These are phyloP conservation scores for Fusarium avenaceum DNA, from an alignment of 2,329 filamentous ascomycete genomes.

Conservation along the genomic window DNA sequence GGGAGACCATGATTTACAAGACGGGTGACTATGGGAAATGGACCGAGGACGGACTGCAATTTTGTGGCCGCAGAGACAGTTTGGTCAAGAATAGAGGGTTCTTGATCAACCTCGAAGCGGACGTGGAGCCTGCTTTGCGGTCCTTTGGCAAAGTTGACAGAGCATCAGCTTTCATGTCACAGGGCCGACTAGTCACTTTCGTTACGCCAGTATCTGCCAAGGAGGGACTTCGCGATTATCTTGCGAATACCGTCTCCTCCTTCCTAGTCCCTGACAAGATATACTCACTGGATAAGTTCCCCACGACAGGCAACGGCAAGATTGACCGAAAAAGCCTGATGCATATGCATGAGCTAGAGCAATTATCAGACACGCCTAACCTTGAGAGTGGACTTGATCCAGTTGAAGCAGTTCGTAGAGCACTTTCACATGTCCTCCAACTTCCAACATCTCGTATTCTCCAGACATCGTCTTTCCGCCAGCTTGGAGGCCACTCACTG, in stretches of 20 bases:
- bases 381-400: not conserved
- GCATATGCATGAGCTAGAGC: not conserved
- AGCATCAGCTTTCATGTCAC: not conserved
- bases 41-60: not conserved
- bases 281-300: not conserved
- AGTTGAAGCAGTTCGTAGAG: not conserved
- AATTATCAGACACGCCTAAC: not conserved
- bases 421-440: not conserved
- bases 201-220: not conserved
- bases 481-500: not conserved
- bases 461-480: not conserved
- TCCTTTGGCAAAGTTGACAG: not conserved
- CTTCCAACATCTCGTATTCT: not conserved
- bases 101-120: constrained; percentile 2
- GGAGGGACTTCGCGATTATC: no score
- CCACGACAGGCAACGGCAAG: not conserved
- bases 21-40: not conserved
- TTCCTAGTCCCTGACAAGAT: not conserved
- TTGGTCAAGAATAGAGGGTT: constrained; percentile 7
- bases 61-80: constrained; percentile 1
- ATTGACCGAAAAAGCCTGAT: not conserved
- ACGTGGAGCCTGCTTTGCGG: not conserved
- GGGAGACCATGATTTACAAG: not conserved
- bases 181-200: not conserved
- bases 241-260: no score